phyloP scores from a whole-genome alignment of 306 rosid species.

The Cicer arietinum region DNA sequence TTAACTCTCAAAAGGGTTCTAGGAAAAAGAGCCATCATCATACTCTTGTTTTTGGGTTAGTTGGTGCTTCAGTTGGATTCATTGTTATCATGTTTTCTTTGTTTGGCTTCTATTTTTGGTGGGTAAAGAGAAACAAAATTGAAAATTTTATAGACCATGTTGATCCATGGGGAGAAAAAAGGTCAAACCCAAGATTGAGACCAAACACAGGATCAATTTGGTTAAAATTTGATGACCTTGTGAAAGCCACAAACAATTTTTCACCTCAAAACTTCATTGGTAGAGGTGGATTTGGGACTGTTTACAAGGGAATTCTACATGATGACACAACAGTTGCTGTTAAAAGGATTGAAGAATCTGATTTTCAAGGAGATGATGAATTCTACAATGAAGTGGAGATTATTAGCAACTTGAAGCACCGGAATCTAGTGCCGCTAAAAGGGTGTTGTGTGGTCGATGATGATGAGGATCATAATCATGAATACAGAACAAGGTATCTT shows the following conservation, averaged over 20 bases:
- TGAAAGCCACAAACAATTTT: slow-evolving; percentile 74
- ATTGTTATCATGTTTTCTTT: slow-evolving; percentile 47
- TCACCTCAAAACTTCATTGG: slow-evolving; percentile 80
- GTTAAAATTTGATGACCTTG: slow-evolving; percentile 82
- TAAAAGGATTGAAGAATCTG: slow-evolving; percentile 75
- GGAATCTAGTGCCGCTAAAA: slow-evolving; percentile 81
- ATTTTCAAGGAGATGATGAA: slow-evolving; percentile 70
- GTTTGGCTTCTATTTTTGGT: slow-evolving; percentile 65
- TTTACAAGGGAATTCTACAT: slow-evolving; percentile 73
- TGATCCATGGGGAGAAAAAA: slow-evolving; percentile 53
- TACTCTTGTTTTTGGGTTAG: slow-evolving; percentile 62
- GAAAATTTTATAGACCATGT: slow-evolving; percentile 38
- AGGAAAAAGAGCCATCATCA: slow-evolving; percentile 44
- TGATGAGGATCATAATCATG: slow-evolving; percentile 40
- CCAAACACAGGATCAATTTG: slow-evolving; percentile 75
- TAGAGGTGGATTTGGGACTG: slow-evolving; percentile 88
- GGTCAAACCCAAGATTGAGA: slow-evolving; percentile 57
- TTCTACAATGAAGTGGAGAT: slow-evolving; percentile 90
- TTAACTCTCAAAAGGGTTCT: slow-evolving; percentile 43
- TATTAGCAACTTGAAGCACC: slow-evolving; percentile 84
- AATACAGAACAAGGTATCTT: slow-evolving; percentile 65
- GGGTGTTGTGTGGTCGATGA: slow-evolving; percentile 85
- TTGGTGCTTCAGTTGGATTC: slow-evolving; percentile 56
- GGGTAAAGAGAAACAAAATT: slow-evolving; percentile 37
- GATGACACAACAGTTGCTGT: slow-evolving; percentile 78